Conservation (phyloP, 805 yeast genomes). For the Yarrowia sp. region DNA sequence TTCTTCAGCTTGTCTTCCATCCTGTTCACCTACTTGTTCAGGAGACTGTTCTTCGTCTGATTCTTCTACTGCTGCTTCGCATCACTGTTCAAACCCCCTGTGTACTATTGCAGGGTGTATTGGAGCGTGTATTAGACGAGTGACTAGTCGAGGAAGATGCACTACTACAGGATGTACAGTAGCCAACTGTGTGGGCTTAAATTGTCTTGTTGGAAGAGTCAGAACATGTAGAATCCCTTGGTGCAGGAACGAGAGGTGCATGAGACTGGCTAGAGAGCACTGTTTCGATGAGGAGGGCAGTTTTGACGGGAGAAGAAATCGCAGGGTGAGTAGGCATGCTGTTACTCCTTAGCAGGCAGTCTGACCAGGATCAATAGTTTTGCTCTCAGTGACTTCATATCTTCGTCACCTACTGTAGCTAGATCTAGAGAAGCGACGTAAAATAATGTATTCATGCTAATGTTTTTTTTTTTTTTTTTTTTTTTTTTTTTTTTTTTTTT, state of each 20-base stretch:
- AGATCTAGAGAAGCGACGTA: too few relatives aligned
- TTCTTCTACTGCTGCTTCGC: neutral
- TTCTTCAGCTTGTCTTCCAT: neutral
- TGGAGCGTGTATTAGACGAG: neutral
- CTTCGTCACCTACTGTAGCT: too few relatives aligned
- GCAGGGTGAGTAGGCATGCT: constrained; percentile 10
- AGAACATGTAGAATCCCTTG: constrained; percentile 5
- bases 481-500: too few relatives aligned
- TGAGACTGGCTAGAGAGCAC: constrained; percentile 3
- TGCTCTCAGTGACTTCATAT: too few relatives aligned
- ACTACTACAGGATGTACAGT: neutral
- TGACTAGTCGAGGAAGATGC: neutral
- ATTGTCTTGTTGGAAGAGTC: neutral
- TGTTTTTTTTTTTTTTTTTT: too few relatives aligned
- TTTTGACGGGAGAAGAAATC: neutral
- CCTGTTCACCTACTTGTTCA: neutral
- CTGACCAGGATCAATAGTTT: too few relatives aligned
- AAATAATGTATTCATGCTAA: too few relatives aligned
- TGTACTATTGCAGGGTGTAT: neutral
- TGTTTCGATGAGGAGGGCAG: constrained; percentile 1
- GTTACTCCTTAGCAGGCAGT: neutral
- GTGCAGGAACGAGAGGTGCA: constrained; percentile 7
- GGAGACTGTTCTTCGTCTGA: neutral
- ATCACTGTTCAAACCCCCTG: neutral
- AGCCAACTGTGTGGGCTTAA: neutral